These are phyloP conservation scores for Termitomyces sp. DNA, from an alignment of 768 basidiomycete genomes.

Conservation along the genomic window DNA sequence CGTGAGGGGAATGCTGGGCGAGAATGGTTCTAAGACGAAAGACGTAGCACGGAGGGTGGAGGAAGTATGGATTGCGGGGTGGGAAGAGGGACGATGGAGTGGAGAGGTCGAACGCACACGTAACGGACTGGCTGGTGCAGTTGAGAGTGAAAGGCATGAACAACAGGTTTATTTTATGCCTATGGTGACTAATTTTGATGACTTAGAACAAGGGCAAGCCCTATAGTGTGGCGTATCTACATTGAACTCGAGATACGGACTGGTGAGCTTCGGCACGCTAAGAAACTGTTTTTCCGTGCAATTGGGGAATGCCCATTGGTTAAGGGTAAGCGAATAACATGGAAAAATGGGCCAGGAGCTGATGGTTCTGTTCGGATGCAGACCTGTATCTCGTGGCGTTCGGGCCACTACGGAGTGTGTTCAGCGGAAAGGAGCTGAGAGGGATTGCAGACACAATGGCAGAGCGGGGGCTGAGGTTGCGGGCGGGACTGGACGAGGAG, in stretches of 20 bases:
- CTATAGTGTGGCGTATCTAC: constrained; percentile 68
- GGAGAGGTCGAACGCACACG: constrained; percentile 70
- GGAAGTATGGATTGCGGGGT: constrained; percentile 79
- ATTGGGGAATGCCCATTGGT: constrained; percentile 70
- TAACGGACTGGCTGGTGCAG: constrained; percentile 55
- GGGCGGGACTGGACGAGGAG: constrained; percentile 57
- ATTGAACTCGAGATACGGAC: constrained; percentile 74
- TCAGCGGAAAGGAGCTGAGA: constrained; percentile 56
- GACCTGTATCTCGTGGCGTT: constrained; percentile 80
- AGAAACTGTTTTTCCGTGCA: constrained; percentile 70
- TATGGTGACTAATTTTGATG: neutral
- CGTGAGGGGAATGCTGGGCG: constrained; percentile 55
- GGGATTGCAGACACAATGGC: constrained; percentile 71
- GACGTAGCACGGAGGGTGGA: constrained; percentile 53
- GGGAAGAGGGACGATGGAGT: constrained; percentile 72
- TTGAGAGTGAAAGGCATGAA: constrained; percentile 65
- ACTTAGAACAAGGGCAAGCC: constrained; percentile 60
- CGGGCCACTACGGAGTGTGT: constrained; percentile 61
- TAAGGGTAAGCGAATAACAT: constrained; percentile 52
- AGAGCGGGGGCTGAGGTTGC: constrained; percentile 66
- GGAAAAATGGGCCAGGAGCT: neutral
- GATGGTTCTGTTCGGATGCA: constrained; percentile 22
- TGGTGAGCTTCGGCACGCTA: constrained; percentile 57
- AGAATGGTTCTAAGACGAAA: constrained; percentile 45
- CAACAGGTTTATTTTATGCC: too few relatives aligned